Evolutionary conservation across 495 filamentous ascomycete genomes (phyloP), one percentile per base, ranked within the genome.

Genomic region (Penicillium longicatenatum): DNA sequence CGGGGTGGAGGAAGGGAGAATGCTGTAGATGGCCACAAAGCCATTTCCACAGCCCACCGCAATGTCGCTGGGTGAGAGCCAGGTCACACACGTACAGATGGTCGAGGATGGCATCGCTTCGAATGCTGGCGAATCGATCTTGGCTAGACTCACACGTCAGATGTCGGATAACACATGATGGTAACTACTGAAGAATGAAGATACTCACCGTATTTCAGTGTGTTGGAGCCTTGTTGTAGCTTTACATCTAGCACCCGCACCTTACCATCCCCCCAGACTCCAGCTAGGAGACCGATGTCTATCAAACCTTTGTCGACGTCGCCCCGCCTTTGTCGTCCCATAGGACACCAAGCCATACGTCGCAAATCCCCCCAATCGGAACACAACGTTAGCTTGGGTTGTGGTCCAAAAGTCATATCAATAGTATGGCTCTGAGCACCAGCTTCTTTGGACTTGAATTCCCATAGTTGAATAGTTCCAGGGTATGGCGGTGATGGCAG

Each of bases 21-120:
- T 83, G 64, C 79, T 80, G 72, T 77, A 90, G 49, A 85, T 68
- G 3, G 79, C 82, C 14, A 89, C 74, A 55, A 71, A 81, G 26
- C 88, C 88, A 56, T 84, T 82, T n/a, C 85, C 78, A 50, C 80
- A 84, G 30, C 84, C 85, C 16, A 82, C 80, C n/a, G 82, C 83
- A 50, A 91, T 73, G 46, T 83, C 75, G 45, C 74, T 83, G 10
- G 75, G 70, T 4, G 86, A 87, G 21, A 88, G 70, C 87, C 87
- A 91, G 51, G 79, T 67, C 35, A 89, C 52, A 57, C 77, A 84
- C 12, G 86, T 86, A 61, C 77, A 84, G 35, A 89, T 66, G 1
- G 80, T 82, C 9, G 71, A 70, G 6, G 79, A 66, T 0, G 79
- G 70, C 44, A 67, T 75, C 3, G 78, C 74, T 48, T 82, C 77